Percentiles rank a stretch among this genome's conserved stretches.
Conservation (phyloP, 2,329 filamentous ascomycete species). For the Penicillium expansum region DNA sequence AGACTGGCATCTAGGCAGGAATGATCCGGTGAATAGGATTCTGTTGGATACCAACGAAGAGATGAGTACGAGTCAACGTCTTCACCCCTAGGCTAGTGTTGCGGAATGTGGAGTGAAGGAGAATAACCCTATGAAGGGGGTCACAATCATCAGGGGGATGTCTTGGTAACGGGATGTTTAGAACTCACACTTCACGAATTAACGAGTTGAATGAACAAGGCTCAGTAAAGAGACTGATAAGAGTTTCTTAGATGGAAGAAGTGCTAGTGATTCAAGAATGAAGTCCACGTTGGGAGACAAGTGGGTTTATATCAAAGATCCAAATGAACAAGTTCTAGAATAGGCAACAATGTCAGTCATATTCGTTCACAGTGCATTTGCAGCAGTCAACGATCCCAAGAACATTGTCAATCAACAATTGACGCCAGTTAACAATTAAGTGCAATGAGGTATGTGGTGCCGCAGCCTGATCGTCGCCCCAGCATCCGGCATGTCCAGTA, state of each 20-base stretch:
- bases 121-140: slow-evolving; percentile 41
- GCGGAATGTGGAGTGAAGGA: slow-evolving; percentile 41
- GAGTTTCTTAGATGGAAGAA: slow-evolving; percentile 17
- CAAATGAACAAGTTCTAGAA: slow-evolving; percentile 4
- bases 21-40: slow-evolving; percentile 40
- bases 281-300: slow-evolving; percentile 19
- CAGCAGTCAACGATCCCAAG: neutral
- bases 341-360: slow-evolving; percentile 1
- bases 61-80: slow-evolving; percentile 48
- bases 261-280: slow-evolving; percentile 23
- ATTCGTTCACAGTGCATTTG: neutral
- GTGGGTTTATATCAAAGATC: slow-evolving; percentile 2
- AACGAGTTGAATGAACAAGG: slow-evolving; percentile 27
- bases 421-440: neutral
- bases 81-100: slow-evolving; percentile 42
- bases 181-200: slow-evolving; percentile 37
- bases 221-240: slow-evolving; percentile 25
- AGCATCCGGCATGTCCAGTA: slow-evolving; percentile 13
- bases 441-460: slow-evolving; percentile 23
- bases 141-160: slow-evolving; percentile 38
- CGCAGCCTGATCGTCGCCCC: slow-evolving; percentile 15
- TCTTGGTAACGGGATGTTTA: slow-evolving; percentile 28
- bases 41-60: slow-evolving; percentile 38
- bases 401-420: neutral
- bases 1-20: slow-evolving; percentile 48